Evolutionary conservation across 805 yeast genomes (phyloP).

Genomic region (Wickerhamiella azymoides): DNA sequence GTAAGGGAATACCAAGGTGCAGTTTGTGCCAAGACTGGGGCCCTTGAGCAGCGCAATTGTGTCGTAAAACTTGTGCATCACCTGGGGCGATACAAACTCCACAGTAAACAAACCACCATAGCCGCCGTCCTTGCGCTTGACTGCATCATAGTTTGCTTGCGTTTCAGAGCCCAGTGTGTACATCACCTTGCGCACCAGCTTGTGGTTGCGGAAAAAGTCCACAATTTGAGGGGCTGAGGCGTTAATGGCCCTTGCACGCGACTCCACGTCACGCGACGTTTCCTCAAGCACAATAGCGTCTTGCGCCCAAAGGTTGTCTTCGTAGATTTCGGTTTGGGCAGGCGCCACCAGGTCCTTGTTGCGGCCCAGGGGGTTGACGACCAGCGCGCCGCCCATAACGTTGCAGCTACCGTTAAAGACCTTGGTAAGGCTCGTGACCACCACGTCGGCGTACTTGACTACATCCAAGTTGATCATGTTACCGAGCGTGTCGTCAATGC

Average conservation of each 20-base stretch:
- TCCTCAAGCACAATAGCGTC: slow-evolving; percentile 68
- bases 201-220: slow-evolving; percentile 18
- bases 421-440: slow-evolving; percentile 61
- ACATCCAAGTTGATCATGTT: slow-evolving; percentile 60
- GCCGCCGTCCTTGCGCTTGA: slow-evolving; percentile 55
- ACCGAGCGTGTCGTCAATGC: slow-evolving; percentile 72
- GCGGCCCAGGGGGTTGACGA: slow-evolving; percentile 44
- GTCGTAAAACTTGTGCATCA: slow-evolving; percentile 57
- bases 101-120: slow-evolving; percentile 74
- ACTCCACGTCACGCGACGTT: slow-evolving; percentile 61
- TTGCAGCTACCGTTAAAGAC: slow-evolving; percentile 72
- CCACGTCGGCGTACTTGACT: slow-evolving; percentile 53
- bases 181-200: slow-evolving; percentile 39
- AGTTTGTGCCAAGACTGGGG: slow-evolving; percentile 76
- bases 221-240: slow-evolving; percentile 4
- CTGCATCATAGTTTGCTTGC: slow-evolving; percentile 33
- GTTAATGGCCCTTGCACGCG: slow-evolving; percentile 29
- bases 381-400: slow-evolving; percentile 67
- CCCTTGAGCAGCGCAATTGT: slow-evolving; percentile 56
- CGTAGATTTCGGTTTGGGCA: slow-evolving; percentile 38
- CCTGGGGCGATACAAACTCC: slow-evolving; percentile 43
- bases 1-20: slow-evolving; percentile 73
- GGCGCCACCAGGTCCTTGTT: slow-evolving; percentile 33
- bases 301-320: slow-evolving; percentile 56
- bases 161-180: slow-evolving; percentile 39